Conservation (phyloP, 2,329 filamentous ascomycete species). For the Podosphaera xanthii region DNA sequence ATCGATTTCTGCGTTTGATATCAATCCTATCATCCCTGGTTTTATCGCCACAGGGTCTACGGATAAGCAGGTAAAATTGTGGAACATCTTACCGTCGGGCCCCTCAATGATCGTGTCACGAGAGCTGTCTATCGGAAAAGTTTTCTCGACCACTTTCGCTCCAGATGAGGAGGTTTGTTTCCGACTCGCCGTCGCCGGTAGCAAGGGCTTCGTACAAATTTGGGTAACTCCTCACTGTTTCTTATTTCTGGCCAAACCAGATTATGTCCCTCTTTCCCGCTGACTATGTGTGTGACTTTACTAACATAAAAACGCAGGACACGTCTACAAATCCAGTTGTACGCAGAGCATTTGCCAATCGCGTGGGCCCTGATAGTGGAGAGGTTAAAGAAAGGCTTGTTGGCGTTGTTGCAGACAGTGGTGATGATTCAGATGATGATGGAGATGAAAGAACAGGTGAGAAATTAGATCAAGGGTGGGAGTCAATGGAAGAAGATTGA, state of each 20-base stretch:
- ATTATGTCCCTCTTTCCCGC: background rate
- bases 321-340: constrained; percentile 68
- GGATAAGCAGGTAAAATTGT: constrained; percentile 89
- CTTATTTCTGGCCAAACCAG: background rate
- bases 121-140: constrained; percentile 81
- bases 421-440: constrained; percentile 35
- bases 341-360: constrained; percentile 58
- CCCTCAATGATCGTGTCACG: constrained; percentile 80
- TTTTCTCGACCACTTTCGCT: constrained; percentile 78
- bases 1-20: constrained; percentile 74
- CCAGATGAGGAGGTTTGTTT: constrained; percentile 83
- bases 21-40: constrained; percentile 74
- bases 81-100: constrained; percentile 65
- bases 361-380: constrained; percentile 35
- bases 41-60: constrained; percentile 85
- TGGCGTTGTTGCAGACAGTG: constrained; percentile 44
- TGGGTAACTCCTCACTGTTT: constrained; percentile 43
- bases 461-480: constrained; percentile 19
- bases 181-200: constrained; percentile 77
- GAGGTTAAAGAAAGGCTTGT: constrained; percentile 57
- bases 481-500: constrained; percentile 36
- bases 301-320: constrained; percentile 9
- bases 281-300: background rate
- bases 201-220: constrained; percentile 75
- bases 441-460: constrained; percentile 26